These are phyloP conservation scores for Silene conica DNA, from an alignment of 148 eudicot genomes.

Conservation along the genomic window DNA sequence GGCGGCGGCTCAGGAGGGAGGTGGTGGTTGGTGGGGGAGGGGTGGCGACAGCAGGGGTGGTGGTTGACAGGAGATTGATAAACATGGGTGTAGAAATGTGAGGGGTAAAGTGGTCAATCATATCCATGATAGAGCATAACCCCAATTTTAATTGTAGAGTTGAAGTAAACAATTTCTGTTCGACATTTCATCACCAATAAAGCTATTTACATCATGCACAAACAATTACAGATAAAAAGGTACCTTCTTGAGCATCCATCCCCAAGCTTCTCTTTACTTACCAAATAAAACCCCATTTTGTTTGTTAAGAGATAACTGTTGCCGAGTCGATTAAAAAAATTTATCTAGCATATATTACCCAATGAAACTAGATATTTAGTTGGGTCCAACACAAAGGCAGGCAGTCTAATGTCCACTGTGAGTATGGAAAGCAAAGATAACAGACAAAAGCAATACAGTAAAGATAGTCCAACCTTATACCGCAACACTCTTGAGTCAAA, in stretches of 20 bases:
- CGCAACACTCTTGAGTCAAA: conserved; percentile 95
- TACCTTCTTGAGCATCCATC: neutral
- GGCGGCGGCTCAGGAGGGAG: no score
- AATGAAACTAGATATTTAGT: neutral
- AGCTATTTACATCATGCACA: neutral
- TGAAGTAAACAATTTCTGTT: neutral
- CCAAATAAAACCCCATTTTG: neutral
- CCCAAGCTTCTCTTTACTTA: neutral
- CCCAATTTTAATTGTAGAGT: neutral
- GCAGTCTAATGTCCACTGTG: neutral
- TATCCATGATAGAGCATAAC: no score
- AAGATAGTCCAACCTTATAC: conserved; percentile 68
- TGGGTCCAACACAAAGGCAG: neutral
- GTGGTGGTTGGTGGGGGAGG: no score
- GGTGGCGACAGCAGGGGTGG: no score
- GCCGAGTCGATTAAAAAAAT: neutral
- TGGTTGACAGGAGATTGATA: no score
- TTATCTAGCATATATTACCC: neutral
- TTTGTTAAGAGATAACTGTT: neutral
- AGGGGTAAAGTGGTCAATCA: no score
- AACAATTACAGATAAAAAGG: neutral
- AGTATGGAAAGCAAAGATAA: conserved; percentile 7
- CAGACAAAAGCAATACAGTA: neutral
- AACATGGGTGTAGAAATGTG: no score
- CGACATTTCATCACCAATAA: neutral